Conservation (phyloP, 1,139 yeast genomes). For the Debaryomyces fabryi region DNA sequence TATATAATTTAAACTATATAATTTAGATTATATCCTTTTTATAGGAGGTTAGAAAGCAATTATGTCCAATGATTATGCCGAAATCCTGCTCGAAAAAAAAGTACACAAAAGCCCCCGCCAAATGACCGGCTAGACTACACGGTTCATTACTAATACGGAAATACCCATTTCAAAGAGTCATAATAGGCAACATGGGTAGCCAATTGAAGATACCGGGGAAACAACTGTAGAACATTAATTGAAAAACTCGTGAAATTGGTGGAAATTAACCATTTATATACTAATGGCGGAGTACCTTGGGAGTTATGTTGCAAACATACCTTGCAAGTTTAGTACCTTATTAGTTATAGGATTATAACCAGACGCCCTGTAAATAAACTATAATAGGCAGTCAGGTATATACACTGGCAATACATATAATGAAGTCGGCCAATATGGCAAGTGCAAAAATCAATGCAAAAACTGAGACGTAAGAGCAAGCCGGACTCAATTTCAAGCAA, state of each 20-base stretch:
- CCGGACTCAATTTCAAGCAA: no score
- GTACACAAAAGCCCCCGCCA: background rate
- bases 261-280: background rate
- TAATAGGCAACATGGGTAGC: background rate
- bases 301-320: background rate
- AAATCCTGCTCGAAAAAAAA: slow-evolving; percentile 3
- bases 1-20: slow-evolving; percentile 2
- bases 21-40: background rate
- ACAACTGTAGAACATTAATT: background rate
- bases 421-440: background rate
- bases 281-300: background rate
- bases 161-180: background rate
- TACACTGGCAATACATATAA: background rate
- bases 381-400: background rate
- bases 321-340: background rate
- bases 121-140: slow-evolving; percentile 1
- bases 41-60: slow-evolving; percentile 2
- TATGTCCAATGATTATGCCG: background rate
- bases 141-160: slow-evolving; percentile 1
- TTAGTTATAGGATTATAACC: background rate
- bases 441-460: no score
- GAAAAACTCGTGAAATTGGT: background rate
- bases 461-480: no score
- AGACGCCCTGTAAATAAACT: background rate
- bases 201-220: background rate